Conservation (phyloP, 1,284 basidiomycete species). For the Fomitiporia mediterranea region DNA sequence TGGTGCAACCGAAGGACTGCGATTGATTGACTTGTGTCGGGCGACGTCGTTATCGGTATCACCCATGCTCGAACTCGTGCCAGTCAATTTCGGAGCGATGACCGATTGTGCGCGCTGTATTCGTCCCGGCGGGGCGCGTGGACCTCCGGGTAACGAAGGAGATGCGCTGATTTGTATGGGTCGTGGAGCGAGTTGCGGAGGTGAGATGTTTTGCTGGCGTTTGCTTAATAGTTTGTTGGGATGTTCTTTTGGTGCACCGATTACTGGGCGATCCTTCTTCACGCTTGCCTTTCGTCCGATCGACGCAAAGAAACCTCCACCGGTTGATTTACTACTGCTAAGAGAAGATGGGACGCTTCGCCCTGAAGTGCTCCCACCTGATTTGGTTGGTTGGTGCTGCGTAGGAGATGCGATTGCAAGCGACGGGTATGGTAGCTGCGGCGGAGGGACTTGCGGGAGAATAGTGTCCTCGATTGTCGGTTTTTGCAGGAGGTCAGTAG, state of each 20-base stretch:
- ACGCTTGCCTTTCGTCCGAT: conserved; percentile 68
- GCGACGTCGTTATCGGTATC: conserved; percentile 11
- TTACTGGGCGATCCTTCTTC: conserved; percentile 32
- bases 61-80: conserved; percentile 32
- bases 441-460: conserved; percentile 50
- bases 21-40: conserved; percentile 8
- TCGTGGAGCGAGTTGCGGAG: conserved; percentile 30
- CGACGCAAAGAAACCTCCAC: conserved; percentile 61
- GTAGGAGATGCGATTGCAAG: conserved; percentile 35
- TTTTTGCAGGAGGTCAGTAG: conserved; percentile 63
- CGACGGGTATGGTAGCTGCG: conserved; percentile 70
- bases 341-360: conserved; percentile 27
- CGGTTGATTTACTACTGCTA: conserved; percentile 37
- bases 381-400: conserved; percentile 22
- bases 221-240: conserved; percentile 39
- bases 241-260: conserved; percentile 24
- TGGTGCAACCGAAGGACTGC: conserved; percentile 17
- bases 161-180: conserved; percentile 35
- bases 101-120: conserved; percentile 64
- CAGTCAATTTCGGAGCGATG: conserved; percentile 35
- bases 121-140: conserved; percentile 63
- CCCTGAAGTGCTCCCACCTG: conserved; percentile 10
- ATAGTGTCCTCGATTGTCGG: conserved; percentile 41
- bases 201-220: conserved; percentile 34
- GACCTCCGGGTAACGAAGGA: conserved; percentile 68